Evolutionary conservation across 1,284 basidiomycete genomes (phyloP), one percentile per base, ranked within the genome.

Genomic region (Phellopilus nigrolimitatus): DNA sequence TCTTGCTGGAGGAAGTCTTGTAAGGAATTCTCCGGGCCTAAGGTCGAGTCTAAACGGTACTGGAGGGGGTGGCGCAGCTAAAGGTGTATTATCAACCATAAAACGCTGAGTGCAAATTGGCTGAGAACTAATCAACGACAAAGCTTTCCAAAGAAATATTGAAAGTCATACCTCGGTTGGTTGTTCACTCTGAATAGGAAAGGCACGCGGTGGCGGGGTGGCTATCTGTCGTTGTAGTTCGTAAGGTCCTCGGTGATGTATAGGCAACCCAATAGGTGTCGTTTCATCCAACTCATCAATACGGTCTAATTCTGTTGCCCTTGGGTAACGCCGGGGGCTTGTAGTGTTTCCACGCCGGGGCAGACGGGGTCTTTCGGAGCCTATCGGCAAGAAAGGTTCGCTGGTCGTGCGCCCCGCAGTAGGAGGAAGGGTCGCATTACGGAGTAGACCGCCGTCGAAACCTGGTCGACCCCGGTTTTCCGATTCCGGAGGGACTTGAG

Each of bases 251-350:
- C 69, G 70, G 57, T 87, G 82, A 61, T 88, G 85, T 56, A 82
- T 68, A 12, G 71, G 64, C 13, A 73, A 55, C 3, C 84, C 84
- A 49, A 80, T 71, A 3, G 84, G 82, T 61, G 79, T 82, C 10
- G 77, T 77, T 62, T 86, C 83, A 60, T 89, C 86, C 34, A 88
- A 64, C 63, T 87, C 82, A 60, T 88, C 85, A 55, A 88, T 83
- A 24, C 74, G 73, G 66, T 88, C 86, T 43, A 88, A 70, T 49
- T 78, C 73, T 34, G 48, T 38, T 17, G 45, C 4, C 17, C 9
- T 36, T 1, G 40, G 15, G 34, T 10, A 12, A 45, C 54, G 51
- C n/a, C 51, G 28, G 21, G 54, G 39, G 27, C 44, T 48, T 17
- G 40, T 28, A 4, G 44, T 56, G 21, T 41, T 49, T 30, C 41